Conservation (phyloP, 768 basidiomycete genomes). For the Podaxis pistillaris region DNA sequence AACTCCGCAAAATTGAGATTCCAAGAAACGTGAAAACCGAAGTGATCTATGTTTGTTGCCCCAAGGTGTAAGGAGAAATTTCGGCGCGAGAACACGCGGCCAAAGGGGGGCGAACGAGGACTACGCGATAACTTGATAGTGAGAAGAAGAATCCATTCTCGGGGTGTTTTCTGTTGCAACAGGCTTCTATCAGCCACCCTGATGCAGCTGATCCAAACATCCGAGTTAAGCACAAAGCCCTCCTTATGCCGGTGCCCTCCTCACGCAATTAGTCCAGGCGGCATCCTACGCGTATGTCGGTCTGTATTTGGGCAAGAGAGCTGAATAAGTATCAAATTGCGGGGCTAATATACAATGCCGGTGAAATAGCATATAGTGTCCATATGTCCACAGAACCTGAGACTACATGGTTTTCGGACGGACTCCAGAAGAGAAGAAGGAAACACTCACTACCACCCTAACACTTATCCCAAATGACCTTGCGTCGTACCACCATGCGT, state of each 20-base stretch:
- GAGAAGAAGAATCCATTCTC: conserved; percentile 8
- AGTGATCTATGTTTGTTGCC: background rate
- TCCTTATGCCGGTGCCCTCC: background rate
- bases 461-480: background rate
- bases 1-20: background rate
- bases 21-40: background rate
- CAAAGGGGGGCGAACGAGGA: background rate
- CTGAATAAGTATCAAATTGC: background rate
- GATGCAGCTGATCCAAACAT: conserved; percentile 8
- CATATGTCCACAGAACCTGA: background rate
- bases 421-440: background rate
- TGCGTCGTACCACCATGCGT: background rate
- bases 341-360: conserved; percentile 7
- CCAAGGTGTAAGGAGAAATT: conserved; percentile 1
- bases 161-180: background rate
- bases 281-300: background rate
- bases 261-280: background rate
- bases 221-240: background rate
- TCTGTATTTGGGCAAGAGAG: background rate
- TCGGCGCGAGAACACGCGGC: conserved; percentile 6
- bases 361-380: conserved; percentile 2
- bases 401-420: background rate
- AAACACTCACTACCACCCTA: conserved; percentile 1
- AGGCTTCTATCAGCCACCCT: background rate
- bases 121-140: background rate